Base-by-base conservation (phyloP, 2,329 filamentous ascomycete species). In the Piedraia hortae region DNA sequence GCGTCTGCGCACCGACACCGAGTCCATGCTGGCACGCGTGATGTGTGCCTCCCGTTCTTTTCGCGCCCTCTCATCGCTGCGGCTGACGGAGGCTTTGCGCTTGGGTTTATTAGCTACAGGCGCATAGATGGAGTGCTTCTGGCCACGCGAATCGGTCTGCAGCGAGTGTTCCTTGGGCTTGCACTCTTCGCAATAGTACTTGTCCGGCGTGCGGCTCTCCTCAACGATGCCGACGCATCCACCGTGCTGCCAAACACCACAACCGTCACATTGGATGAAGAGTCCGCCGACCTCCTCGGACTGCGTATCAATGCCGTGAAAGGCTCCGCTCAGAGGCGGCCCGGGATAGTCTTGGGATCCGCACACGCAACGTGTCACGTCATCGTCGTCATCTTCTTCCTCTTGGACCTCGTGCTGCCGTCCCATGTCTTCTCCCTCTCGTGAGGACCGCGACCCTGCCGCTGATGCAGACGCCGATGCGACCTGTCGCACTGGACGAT, bases 211-310 rank as follows among this genome's bases (percentile, higher is more conserved):
- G 43, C 72, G 69, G 34, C 74, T 70, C 46, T 90, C 82, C 34
- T 85, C 85, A 52, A 89, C 78, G 39, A 97, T 90, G 28, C 85
- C 82, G 27, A 97, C 82, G 41, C 85, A 97, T 28, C 80, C 82
- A 37, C 85, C 85, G 44, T 97, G 85, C 45, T 97, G 85, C 85
- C 82, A 97, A 31, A 93, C 85, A 44, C 89, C 88, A 55, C 85
- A 97, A 31, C 74, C 58, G 48, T 93, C 85, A 59, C 85, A 97
- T 53, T 93, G 82, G 33, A 97, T 80, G 48, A 91, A 97, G 47
- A 93, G 71, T 23, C 80, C 82, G 19, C 82, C 85, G 33, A 82
- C 59, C 32, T 93, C 82, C 38, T 90, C 78, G 14, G 67, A 63
- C 30, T 75, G 55, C 31, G 53, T 38, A 28, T 59, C 54, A n/a